These are phyloP conservation scores for Cajanus cajan DNA, from an alignment of 306 rosid species.

Conservation along the genomic window DNA sequence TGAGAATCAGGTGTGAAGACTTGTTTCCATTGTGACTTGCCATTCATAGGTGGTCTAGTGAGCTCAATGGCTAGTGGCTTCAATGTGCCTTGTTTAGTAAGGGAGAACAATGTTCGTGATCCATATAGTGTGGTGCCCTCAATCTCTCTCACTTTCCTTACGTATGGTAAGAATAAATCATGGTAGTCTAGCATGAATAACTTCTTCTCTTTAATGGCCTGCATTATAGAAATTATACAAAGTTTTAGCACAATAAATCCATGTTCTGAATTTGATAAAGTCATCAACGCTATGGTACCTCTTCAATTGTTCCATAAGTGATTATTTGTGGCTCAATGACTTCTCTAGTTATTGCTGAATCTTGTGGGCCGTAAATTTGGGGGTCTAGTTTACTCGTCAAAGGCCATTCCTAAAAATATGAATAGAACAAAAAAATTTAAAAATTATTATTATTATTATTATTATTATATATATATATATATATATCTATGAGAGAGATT, in stretches of 20 bases:
- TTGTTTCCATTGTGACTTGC: conserved; percentile 49
- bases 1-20: conserved; percentile 36
- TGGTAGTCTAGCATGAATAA: conserved; percentile 48
- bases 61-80: conserved; percentile 57
- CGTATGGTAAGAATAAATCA: conserved; percentile 48
- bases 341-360: conserved; percentile 54
- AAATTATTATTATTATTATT: too few relatives aligned
- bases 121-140: conserved; percentile 45
- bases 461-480: too few relatives aligned
- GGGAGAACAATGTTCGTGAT: conserved; percentile 47
- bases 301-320: conserved; percentile 39
- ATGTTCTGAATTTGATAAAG: background rate
- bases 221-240: background rate
- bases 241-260: background rate
- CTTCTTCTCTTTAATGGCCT: conserved; percentile 47
- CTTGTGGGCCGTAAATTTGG: conserved; percentile 42
- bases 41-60: conserved; percentile 34
- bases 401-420: conserved; percentile 48
- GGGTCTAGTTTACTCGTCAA: conserved; percentile 42
- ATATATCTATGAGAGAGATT: too few relatives aligned
- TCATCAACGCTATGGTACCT: conserved; percentile 28
- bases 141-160: conserved; percentile 46
- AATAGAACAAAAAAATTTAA: background rate
- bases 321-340: conserved; percentile 39
- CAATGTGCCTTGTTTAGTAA: conserved; percentile 46